Base-by-base conservation (phyloP, 1,284 basidiomycete genomes). In the Phlebopus sp. region DNA sequence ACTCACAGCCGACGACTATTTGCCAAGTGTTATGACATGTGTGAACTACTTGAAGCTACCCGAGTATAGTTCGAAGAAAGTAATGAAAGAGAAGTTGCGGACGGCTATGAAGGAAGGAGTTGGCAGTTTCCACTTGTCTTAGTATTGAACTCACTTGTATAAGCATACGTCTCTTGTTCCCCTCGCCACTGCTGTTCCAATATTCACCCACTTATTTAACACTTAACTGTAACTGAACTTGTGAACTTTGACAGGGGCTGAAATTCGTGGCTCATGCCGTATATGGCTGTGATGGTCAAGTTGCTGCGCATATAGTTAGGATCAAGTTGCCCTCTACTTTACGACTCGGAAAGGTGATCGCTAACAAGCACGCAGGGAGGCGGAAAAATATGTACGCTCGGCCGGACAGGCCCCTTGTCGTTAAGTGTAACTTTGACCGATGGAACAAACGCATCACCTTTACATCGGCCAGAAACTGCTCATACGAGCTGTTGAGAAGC, bases 11-110 rank as follows among this genome's bases (percentile, higher is more conserved):
- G 94, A 99, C 66, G 92, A 97, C 67, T 97, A 97, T 66, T 75
- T 99, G 34, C 96, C 96, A 0, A 95, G 92, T 64, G 95, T 98
- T 38, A 98, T 98, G 96, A 98, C 96, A 9, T 99, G 96, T 66
- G 95, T 96, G 56, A 97, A 97, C 69, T 96, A 95, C 64, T 74
- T 97, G 63, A 97, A 97, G 69, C 72, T 97, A 58, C 94, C 94
- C 1, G 92, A 96, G 63, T 97, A 97, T 67, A 91, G 89, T 49
- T 83, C 84, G 32, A 92, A 89, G 68, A 77, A 75, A 32, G 80
- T 91, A 35, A 85, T 96, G 80, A 77, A 74, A 55, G 82, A 88
- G 65, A 94, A 92, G 66, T 68, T 97, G 50, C 72, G 75, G 49
- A 75, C 82, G 15, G 93, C 94, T 21, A 92, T 95, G 73, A 78